Percentiles rank a stretch among this genome's conserved stretches.
Evolutionary conservation across 768 basidiomycete species (phyloP).

Genomic region (Boletus rubescentipes): DNA sequence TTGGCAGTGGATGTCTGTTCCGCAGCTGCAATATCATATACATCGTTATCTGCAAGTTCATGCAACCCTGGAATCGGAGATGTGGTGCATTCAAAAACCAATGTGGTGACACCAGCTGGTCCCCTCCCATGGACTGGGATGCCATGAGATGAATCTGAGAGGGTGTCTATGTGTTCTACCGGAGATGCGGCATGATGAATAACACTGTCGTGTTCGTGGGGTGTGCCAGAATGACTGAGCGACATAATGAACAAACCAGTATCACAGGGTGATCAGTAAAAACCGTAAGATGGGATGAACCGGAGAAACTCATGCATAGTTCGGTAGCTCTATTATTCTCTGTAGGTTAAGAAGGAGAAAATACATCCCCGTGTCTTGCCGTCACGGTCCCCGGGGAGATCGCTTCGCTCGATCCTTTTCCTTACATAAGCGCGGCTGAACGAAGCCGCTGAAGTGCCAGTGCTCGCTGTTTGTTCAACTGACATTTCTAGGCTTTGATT

Average conservation of each 20-base stretch:
- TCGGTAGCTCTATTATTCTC: too few species aligned
- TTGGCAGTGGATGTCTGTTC: constrained; percentile 24
- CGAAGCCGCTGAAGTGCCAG: too few species aligned
- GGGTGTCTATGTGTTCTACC: neutral
- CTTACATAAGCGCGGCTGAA: too few species aligned
- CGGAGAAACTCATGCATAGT: too few species aligned
- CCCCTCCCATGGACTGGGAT: constrained; percentile 16
- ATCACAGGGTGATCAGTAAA: neutral
- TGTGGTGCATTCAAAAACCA: constrained; percentile 52
- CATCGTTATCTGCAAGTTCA: constrained; percentile 41
- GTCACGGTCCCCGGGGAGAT: too few species aligned
- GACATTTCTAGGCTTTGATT: too few species aligned
- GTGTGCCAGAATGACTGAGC: constrained; percentile 28
- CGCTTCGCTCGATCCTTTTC: too few species aligned
- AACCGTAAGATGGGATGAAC: too few species aligned
- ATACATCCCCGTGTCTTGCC: too few species aligned
- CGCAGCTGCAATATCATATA: constrained; percentile 3
- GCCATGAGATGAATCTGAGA: constrained; percentile 17
- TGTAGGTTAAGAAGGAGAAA: too few species aligned
- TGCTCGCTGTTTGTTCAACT: too few species aligned
- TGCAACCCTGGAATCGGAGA: constrained; percentile 57
- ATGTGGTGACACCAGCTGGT: neutral
- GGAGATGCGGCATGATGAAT: constrained; percentile 45
- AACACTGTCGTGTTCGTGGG: constrained; percentile 68
- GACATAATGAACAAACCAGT: constrained; percentile 12